phyloP scores from a whole-genome alignment of 1,284 basidiomycete genomes.

The Hypsizygus ulmarius region DNA sequence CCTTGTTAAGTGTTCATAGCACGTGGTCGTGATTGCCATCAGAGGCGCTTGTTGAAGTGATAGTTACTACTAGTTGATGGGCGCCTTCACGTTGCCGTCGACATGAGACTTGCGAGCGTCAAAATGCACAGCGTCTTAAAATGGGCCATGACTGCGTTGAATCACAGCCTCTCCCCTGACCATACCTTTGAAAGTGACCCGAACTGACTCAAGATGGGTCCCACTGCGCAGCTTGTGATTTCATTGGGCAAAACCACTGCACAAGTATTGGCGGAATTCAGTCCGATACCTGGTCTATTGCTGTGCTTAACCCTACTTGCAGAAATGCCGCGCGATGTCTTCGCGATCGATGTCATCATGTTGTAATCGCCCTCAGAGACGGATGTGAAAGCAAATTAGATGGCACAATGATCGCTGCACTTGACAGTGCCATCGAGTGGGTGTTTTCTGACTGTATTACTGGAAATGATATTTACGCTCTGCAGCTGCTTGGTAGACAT shows the following conservation, averaged over 20 bases:
- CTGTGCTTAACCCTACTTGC: constrained; percentile 3
- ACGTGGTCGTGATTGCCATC: constrained; percentile 1
- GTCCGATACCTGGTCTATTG: constrained; percentile 46
- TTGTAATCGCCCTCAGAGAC: constrained; percentile 35
- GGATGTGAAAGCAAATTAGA: constrained; percentile 21
- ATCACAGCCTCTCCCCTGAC: background rate
- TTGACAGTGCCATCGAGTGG: constrained; percentile 27
- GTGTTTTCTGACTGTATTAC: constrained; percentile 7
- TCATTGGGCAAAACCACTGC: constrained; percentile 36
- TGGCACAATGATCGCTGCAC: constrained; percentile 23
- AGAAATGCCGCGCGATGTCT: constrained; percentile 43
- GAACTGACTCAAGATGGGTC: constrained; percentile 7
- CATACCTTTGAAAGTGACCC: background rate
- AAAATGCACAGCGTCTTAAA: constrained; percentile 9
- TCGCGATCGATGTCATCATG: constrained; percentile 39
- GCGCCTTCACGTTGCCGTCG: too few species aligned
- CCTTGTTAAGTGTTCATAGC: background rate
- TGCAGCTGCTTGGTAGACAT: constrained; percentile 38
- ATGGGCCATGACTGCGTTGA: background rate
- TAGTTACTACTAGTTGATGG: too few species aligned
- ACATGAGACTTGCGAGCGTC: background rate
- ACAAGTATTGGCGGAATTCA: constrained; percentile 43
- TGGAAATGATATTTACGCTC: background rate
- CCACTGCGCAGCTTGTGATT: constrained; percentile 13
- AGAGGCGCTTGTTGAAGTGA: too few species aligned